Base-by-base conservation (phyloP, 345 rosid species). In the Aquilaria malaccensis region DNA sequence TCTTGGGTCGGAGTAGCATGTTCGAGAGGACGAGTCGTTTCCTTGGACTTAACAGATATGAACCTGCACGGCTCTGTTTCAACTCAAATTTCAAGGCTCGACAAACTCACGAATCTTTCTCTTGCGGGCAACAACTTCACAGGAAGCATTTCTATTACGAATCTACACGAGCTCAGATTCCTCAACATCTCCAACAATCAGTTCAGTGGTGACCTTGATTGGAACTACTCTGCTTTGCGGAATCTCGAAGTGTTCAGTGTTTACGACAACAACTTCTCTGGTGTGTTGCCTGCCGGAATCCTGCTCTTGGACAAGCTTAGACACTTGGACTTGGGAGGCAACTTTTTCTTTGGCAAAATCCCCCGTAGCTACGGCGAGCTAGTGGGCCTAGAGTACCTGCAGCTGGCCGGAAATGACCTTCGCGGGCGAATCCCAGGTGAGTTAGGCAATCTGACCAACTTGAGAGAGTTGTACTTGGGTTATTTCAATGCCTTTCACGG, bases 291-390 rank as follows among this genome's bases (percentile, higher is more conserved):
- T 3, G 30, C 50, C 12, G 83, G 85, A 49, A 51, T 86, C 14
- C 31, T 65, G 30, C 58, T 58, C 11, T 67, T 83, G 56, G 49
- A 64, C 53, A 75, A 72, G 33, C 78, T 83, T 52, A 77, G 55
- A 68, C 64, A 74, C 69, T 61, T 86, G 75, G 84, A 82, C 72
- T 81, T 86, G 41, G 89, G 85, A 30, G 93, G 93, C 62, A 86
- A 86, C 46, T 86, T 67, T 74, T 82, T 86, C 69, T 12, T 64
- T 3, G 93, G 89, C 4, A 55, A 57, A 15, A 75, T 86, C 45
- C 93, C 93, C 4, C 48, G 53, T 7, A 72, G 73, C 45, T 83
- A 75, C 31, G 89, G 89, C 52, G 43, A 53, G 11, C 51, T 81
- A 14, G 49, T 22, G 12, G 70, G 63, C 30, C 66, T 86, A 59